phyloP scores from a whole-genome alignment of 768 basidiomycete species.

The Podaxis carcinomalis region DNA sequence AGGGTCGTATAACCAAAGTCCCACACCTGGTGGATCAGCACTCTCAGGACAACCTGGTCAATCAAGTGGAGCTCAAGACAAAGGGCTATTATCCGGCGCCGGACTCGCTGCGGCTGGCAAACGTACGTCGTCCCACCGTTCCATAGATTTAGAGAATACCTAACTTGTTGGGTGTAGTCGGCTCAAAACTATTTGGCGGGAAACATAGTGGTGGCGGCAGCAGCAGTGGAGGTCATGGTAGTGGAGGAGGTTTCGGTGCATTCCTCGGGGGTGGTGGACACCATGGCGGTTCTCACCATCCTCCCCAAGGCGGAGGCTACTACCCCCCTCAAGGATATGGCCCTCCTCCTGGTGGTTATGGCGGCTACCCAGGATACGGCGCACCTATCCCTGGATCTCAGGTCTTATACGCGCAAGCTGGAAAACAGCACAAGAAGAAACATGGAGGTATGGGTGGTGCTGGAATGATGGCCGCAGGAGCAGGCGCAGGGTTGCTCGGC shows the following conservation, averaged over 20 bases:
- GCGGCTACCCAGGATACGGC: slow-evolving; percentile 3
- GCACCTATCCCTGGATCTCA: slow-evolving; percentile 20
- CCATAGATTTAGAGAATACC: not conserved
- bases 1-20: slow-evolving; percentile 9
- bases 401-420: slow-evolving; percentile 22
- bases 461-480: slow-evolving; percentile 32
- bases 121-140: not conserved
- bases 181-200: slow-evolving; percentile 15
- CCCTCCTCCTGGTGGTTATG: not conserved
- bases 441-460: slow-evolving; percentile 39
- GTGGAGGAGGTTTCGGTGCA: slow-evolving; percentile 13
- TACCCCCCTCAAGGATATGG: not conserved
- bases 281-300: not conserved
- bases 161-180: not conserved
- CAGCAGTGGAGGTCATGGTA: not conserved
- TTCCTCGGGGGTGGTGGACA: not conserved
- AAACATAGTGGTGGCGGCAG: slow-evolving; percentile 13
- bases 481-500: slow-evolving; percentile 63
- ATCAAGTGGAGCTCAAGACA: not conserved
- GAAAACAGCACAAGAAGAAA: slow-evolving; percentile 30
- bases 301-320: not conserved
- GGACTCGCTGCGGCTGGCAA: not conserved
- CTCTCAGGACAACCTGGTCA: not conserved
- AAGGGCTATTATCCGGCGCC: slow-evolving; percentile 14
- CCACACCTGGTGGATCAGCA: not conserved